Evolutionary conservation across 1,284 basidiomycete genomes (phyloP).

Genomic region (Leccinum subatratum): DNA sequence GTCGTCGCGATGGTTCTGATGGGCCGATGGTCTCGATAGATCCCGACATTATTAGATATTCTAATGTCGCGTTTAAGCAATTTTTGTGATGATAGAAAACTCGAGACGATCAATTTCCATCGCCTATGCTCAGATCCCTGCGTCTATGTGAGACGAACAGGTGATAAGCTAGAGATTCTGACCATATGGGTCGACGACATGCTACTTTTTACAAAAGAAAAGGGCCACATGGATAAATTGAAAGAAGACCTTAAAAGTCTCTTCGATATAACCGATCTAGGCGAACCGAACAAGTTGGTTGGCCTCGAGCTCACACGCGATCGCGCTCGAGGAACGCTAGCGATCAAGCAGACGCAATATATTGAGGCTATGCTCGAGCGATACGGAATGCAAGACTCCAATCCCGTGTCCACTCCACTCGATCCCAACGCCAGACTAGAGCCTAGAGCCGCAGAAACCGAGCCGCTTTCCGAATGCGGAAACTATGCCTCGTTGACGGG

Average conservation of each 20-base stretch:
- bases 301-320: background rate
- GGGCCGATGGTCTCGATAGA: no score
- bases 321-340: background rate
- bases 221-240: background rate
- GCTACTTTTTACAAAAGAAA: background rate
- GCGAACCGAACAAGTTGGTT: background rate
- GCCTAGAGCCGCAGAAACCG: background rate
- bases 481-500: background rate
- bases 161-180: slow-evolving; percentile 8
- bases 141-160: no score
- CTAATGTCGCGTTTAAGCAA: no score
- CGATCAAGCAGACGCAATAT: background rate
- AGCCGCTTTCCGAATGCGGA: background rate
- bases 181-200: background rate
- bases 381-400: background rate
- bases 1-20: no score
- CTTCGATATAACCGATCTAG: background rate
- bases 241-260: background rate
- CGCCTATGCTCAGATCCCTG: no score
- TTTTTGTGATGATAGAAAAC: no score
- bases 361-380: background rate
- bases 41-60: no score
- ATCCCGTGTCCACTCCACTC: background rate
- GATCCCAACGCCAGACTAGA: background rate
- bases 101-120: no score